Conservation (phyloP, 2,329 filamentous ascomycete species). For the Alternaria brassicae region DNA sequence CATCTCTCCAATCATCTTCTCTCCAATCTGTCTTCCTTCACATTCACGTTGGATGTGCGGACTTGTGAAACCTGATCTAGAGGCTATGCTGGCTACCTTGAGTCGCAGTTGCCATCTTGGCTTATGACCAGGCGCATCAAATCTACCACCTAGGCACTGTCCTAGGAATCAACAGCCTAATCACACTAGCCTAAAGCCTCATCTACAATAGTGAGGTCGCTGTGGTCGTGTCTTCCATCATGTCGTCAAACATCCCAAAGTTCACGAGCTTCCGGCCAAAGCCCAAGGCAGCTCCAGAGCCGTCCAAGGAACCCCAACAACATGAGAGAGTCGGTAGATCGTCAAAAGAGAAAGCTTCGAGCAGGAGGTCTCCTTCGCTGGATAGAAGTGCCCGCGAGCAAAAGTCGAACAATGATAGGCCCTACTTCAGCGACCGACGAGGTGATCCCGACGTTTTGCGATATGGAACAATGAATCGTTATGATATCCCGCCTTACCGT, state of each 20-base stretch:
- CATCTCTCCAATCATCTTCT: constrained; percentile 11
- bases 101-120: not conserved
- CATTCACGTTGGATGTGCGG: not conserved
- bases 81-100: not conserved
- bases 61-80: not conserved
- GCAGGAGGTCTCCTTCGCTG: constrained; percentile 48
- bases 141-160: not conserved
- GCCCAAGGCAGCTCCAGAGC: constrained; percentile 26
- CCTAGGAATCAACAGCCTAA: not conserved
- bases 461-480: constrained; percentile 77
- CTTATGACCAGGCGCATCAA: not conserved
- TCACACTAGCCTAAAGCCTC: not conserved
- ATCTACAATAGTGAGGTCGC: not conserved
- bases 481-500: constrained; percentile 73
- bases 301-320: constrained; percentile 17
- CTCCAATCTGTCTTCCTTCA: not conserved
- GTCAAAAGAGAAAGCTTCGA: constrained; percentile 10
- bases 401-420: constrained; percentile 12
- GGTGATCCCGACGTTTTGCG: constrained; percentile 78
- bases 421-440: constrained; percentile 64
- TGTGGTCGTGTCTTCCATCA: constrained; percentile 6
- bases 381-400: constrained; percentile 6
- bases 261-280: constrained; percentile 77
- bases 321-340: constrained; percentile 13
- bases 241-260: constrained; percentile 63